Evolutionary conservation across 1,284 basidiomycete species (phyloP).

Genomic region (Cryptococcus hybrid): DNA sequence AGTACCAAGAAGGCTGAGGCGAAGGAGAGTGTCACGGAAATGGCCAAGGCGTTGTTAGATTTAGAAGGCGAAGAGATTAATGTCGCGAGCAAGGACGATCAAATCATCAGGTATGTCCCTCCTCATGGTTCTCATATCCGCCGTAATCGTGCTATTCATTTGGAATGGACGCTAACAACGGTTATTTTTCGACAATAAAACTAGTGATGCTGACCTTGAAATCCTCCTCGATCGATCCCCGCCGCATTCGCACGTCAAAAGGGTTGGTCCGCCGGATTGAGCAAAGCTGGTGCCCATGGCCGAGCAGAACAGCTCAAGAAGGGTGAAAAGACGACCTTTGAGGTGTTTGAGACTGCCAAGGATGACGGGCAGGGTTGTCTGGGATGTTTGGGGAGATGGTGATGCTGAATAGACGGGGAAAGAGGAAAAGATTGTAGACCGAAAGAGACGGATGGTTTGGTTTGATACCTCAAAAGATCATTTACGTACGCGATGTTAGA

Average conservation of each 20-base stretch:
- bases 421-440: too few relatives aligned
- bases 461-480: too few relatives aligned
- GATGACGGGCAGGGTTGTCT: constrained; percentile 70
- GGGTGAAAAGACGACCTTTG: constrained; percentile 63
- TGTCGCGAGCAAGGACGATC: constrained; percentile 72
- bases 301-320: constrained; percentile 45
- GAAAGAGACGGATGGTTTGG: too few relatives aligned
- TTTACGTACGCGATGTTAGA: too few relatives aligned
- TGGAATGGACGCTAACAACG: background rate
- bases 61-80: constrained; percentile 87
- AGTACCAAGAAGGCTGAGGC: constrained; percentile 29
- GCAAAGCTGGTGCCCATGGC: constrained; percentile 31
- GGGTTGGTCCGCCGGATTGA: constrained; percentile 62
- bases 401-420: too few relatives aligned
- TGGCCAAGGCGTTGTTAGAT: constrained; percentile 74
- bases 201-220: constrained; percentile 69
- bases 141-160: background rate
- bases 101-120: constrained; percentile 60
- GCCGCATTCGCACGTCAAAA: constrained; percentile 74
- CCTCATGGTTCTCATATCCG: background rate
- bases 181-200: background rate
- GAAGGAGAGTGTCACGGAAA: constrained; percentile 67
- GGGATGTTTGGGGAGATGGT: constrained; percentile 53
- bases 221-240: constrained; percentile 74
- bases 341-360: constrained; percentile 66